Evolutionary conservation across 768 basidiomycete species (phyloP).

Genomic region (Strobilomyces confusus): DNA sequence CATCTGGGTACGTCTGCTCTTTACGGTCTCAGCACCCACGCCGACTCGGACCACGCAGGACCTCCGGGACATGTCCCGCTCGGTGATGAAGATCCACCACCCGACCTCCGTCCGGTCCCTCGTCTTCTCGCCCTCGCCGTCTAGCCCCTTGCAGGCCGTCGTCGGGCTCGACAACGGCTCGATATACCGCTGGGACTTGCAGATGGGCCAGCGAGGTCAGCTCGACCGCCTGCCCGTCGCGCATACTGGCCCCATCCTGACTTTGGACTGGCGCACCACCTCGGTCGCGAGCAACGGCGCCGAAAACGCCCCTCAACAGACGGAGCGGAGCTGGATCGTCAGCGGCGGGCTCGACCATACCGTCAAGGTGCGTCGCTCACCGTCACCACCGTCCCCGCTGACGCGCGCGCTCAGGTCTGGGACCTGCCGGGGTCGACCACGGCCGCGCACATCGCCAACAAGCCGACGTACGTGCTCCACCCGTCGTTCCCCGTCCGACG

Average conservation of each 20-base stretch:
- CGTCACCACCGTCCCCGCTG: too few relatives aligned
- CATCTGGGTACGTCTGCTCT: slow-evolving; percentile 57
- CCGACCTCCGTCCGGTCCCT: slow-evolving; percentile 65
- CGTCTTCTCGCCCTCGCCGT: slow-evolving; percentile 47
- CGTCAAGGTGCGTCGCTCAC: slow-evolving; percentile 53
- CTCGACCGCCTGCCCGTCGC: slow-evolving; percentile 72
- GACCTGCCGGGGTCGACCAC: slow-evolving; percentile 44
- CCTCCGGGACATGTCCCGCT: slow-evolving; percentile 65
- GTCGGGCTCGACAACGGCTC: slow-evolving; percentile 68
- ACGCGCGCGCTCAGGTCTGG: slow-evolving; percentile 51
- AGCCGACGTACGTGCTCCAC: slow-evolving; percentile 67
- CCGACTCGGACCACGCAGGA: slow-evolving; percentile 45
- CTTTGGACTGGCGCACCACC: slow-evolving; percentile 65
- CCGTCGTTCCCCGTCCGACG: slow-evolving; percentile 72
- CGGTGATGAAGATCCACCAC: slow-evolving; percentile 67
- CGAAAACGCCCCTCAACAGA: slow-evolving; percentile 14
- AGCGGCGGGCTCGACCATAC: slow-evolving; percentile 76
- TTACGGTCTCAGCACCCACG: background rate
- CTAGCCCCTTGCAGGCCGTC: slow-evolving; percentile 43
- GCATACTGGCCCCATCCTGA: slow-evolving; percentile 66
- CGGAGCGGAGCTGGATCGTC: slow-evolving; percentile 64
- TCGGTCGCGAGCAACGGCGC: slow-evolving; percentile 16
- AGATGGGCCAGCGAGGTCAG: slow-evolving; percentile 70
- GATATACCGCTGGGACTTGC: slow-evolving; percentile 76
- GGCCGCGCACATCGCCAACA: slow-evolving; percentile 53